Evolutionary conservation across 2,329 filamentous ascomycete species (phyloP).

Genomic region (Alternaria arbusti): DNA sequence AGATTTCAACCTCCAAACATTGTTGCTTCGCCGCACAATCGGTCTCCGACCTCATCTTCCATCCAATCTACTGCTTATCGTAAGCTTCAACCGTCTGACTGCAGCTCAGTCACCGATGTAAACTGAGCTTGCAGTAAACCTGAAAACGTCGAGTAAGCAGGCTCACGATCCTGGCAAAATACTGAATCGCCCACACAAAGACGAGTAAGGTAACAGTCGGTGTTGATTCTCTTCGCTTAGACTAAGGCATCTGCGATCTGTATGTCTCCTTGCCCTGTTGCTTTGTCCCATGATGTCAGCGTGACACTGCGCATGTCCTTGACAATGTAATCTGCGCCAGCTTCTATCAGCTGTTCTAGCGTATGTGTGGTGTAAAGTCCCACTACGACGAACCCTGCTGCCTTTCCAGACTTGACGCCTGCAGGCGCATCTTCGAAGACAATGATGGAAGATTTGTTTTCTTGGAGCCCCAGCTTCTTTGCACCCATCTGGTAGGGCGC

Average conservation of each 20-base stretch:
- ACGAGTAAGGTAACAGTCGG: conserved; percentile 1
- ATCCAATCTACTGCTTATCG: conserved; percentile 17
- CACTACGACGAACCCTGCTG: conserved; percentile 82
- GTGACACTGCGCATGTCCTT: conserved; percentile 76
- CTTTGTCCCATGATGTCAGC: conserved; percentile 62
- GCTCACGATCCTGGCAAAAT: conserved; percentile 1
- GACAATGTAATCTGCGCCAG: conserved; percentile 88
- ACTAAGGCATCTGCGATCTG: conserved; percentile 69
- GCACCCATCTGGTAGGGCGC: conserved; percentile 56
- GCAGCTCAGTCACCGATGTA: conserved; percentile 20
- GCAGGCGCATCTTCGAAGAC: conserved; percentile 91
- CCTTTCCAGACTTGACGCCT: conserved; percentile 82
- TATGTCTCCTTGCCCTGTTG: conserved; percentile 67
- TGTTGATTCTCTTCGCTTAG: conserved; percentile 20
- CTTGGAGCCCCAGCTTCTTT: conserved; percentile 48
- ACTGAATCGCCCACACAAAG: background rate
- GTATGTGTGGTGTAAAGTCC: conserved; percentile 86
- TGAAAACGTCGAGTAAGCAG: conserved; percentile 6
- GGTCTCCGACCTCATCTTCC: conserved; percentile 27
- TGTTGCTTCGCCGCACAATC: conserved; percentile 21
- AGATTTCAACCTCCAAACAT: conserved; percentile 13
- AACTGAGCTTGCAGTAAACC: background rate
- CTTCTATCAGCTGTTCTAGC: conserved; percentile 71
- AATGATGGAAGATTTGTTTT: conserved; percentile 61
- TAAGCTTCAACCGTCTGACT: conserved; percentile 17